Base-by-base conservation (phyloP, 2,329 filamentous ascomycete genomes). In the Hypoxylon sp. region DNA sequence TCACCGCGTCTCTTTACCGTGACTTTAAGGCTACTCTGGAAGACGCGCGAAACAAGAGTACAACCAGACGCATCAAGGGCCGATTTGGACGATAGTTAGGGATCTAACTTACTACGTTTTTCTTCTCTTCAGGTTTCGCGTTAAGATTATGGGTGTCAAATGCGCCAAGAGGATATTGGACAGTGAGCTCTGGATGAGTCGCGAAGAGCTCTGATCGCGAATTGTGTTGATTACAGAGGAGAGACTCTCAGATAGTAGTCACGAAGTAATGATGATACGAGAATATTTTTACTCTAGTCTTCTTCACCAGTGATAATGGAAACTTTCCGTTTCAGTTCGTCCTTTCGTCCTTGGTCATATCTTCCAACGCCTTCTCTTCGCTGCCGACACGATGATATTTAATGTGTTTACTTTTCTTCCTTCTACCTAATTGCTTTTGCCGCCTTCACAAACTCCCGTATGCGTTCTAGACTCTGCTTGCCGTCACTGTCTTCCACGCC, bases 401-500 rank as follows among this genome's bases (percentile, higher is more conserved):
- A 20, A 43, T 39, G 32, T 59, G 22, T 34, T 24, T 32, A 17
- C 8, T 17, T 52, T 47, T 50, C 34, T 39, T 48, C 20, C 37
- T 44, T 46, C 24, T 81, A 85, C 73, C 82, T 78, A 60, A 86
- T 80, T 30, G 79, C 77, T 77, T 95, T 95, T 0, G 89, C 92
- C 34, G 88, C 87, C 74, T 87, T 85, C 41, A 98, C 83, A 78
- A 99, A 99, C 3, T 85, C 87, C 67, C 83, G 82, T 70, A 99
- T 98, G 80, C 91, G 96, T 17, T 87, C 86, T 59, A 94, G 72
- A 77, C 89, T 91, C 78, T 99, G 95, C 74, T 87, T 82, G 2
- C 93, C 94, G 70, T 90, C 86, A 34, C 88, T 83, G 72, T 92
- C 89, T 79, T 98, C 95, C 2, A 99, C 93, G 0, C 96, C 96